phyloP scores from a whole-genome alignment of 164 flowering plant genomes.

The Sextonia rubra region DNA sequence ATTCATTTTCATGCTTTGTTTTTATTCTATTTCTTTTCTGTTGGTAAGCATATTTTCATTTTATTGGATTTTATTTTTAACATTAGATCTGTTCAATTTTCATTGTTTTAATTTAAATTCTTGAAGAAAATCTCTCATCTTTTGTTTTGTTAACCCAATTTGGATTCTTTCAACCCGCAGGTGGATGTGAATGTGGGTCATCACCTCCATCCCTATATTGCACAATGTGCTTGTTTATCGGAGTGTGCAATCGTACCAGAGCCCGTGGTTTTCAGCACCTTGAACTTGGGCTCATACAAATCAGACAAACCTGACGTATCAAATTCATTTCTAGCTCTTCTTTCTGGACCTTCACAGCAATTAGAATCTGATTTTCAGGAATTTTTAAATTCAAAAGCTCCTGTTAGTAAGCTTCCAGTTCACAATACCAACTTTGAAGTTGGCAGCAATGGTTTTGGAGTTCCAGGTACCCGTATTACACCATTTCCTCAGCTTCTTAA shows the following conservation, averaged over 20 bases:
- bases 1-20: background rate
- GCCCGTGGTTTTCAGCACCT: slow-evolving; percentile 18
- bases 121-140: background rate
- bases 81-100: background rate
- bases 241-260: slow-evolving; percentile 23
- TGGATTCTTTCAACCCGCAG: slow-evolving; percentile 9
- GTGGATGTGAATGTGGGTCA: slow-evolving; percentile 22
- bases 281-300: slow-evolving; percentile 21
- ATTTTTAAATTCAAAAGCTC: slow-evolving; percentile 18
- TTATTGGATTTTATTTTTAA: background rate
- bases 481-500: slow-evolving; percentile 22
- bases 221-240: slow-evolving; percentile 19
- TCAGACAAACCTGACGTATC: slow-evolving; percentile 27
- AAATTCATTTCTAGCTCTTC: slow-evolving; percentile 44
- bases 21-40: background rate
- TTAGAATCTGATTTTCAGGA: slow-evolving; percentile 36
- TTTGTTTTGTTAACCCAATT: background rate
- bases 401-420: slow-evolving; percentile 19
- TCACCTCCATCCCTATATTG: slow-evolving; percentile 22
- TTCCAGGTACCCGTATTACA: slow-evolving; percentile 16
- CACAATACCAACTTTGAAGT: slow-evolving; percentile 10
- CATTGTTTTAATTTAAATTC: background rate
- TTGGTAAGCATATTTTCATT: background rate
- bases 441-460: slow-evolving; percentile 18
- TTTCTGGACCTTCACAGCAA: slow-evolving; percentile 39